Base-by-base conservation (phyloP, 441 rosid species). In the Mallotus repandus region DNA sequence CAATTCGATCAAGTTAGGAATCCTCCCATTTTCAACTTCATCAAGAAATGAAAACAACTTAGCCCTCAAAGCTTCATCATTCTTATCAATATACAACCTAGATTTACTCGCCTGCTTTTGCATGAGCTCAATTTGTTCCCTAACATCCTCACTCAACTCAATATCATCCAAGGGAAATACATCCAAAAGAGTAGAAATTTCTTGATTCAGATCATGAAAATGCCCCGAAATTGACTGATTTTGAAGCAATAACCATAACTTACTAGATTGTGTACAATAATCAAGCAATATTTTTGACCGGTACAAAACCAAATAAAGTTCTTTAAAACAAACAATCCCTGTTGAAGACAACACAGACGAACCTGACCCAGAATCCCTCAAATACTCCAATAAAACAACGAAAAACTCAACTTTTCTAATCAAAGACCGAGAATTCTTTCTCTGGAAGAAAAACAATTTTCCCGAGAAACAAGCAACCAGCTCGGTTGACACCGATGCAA, bases 171-270 rank as follows among this genome's bases (percentile, higher is more conserved):
- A 71, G 0, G 97, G 97, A 72, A 95, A 86, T 35, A 93, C 97
- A 84, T 95, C 99, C 73, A 95, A 76, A 66, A 93, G 97, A 72
- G 98, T 93, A n/a, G 84, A 83, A 43, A 91, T 88, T 69, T 95
- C 99, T 77, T 89, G 96, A 78, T 90, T 87, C 84, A 93, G 76
- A 76, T 91, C 98, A 81, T 93, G 97, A 78, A 93, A 95, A 82
- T 95, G 95, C 15, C 95, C 97, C 3, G 97, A 89, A 77, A 95
- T 87, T 0, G 91, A 78, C 43, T 87, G 91, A 71, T 87, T 90
- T 76, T 95, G 97, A n/a, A 93, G 83, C 88, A 95, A 74, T 4
- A 95, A 80, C 99, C 98, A 95, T 19, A 93, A 70, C 89, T 89
- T 95, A 79, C 98, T 88, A 16, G 97, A 90, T 41, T 88, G 90